These are phyloP conservation scores for Lepraria neglecta DNA, from an alignment of 495 filamentous ascomycete genomes.

Conservation along the genomic window DNA sequence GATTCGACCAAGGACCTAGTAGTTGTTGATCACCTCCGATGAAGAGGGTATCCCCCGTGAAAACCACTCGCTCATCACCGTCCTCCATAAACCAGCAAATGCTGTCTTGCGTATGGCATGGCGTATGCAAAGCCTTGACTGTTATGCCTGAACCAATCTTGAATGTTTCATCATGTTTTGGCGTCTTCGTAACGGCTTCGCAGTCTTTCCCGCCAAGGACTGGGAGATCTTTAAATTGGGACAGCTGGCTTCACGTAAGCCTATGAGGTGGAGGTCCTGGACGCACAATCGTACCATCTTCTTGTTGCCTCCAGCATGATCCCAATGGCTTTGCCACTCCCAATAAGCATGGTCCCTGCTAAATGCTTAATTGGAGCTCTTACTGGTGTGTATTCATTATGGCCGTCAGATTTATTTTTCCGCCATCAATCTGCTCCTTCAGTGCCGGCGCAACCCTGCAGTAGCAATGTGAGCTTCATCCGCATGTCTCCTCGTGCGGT, in stretches of 20 bases:
- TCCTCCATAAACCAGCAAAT: constrained; percentile 91
- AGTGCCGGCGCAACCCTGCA: constrained; percentile 74
- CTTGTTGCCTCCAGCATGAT: constrained; percentile 89
- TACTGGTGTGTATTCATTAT: constrained; percentile 98
- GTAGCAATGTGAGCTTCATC: background rate
- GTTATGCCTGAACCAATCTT: constrained; percentile 73
- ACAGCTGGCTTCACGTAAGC: constrained; percentile 48
- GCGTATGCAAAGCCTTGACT: constrained; percentile 87
- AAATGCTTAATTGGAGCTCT: constrained; percentile 28
- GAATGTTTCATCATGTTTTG: constrained; percentile 68
- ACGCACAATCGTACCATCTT: constrained; percentile 52
- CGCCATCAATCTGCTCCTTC: constrained; percentile 60
- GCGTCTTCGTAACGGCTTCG: constrained; percentile 66
- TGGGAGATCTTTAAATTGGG: constrained; percentile 56
- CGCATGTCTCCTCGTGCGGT: background rate
- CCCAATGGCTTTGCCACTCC: constrained; percentile 62
- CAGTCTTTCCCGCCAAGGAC: constrained; percentile 89
- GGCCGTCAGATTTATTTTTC: constrained; percentile 72
- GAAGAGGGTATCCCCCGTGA: constrained; percentile 95
- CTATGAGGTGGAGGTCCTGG: background rate
- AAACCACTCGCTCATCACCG: constrained; percentile 71
- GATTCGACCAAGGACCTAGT: background rate
- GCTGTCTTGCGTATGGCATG: constrained; percentile 96
- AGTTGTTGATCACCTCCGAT: constrained; percentile 61
- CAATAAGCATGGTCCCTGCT: constrained; percentile 16